phyloP scores from a whole-genome alignment of 805 yeast species.

The Maudiozyma serrabonitensis region DNA sequence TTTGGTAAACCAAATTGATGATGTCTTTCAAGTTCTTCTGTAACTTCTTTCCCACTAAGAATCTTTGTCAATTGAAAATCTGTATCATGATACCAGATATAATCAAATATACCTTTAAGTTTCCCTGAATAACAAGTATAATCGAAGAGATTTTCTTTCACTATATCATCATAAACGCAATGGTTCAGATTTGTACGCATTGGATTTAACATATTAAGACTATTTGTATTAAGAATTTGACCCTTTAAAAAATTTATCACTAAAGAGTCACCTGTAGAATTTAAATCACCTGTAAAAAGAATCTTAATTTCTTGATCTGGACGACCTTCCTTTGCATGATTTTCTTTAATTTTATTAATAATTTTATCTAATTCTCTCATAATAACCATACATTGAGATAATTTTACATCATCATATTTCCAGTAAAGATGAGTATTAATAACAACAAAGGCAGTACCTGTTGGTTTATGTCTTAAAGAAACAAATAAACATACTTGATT shows the following conservation, averaged over 20 bases:
- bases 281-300: constrained; percentile 48
- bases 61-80: constrained; percentile 35
- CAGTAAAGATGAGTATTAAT: constrained; percentile 57
- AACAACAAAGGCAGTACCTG: constrained; percentile 35
- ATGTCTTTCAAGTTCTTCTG: constrained; percentile 15
- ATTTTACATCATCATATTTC: constrained; percentile 47
- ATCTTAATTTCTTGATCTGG: constrained; percentile 25
- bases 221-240: constrained; percentile 21
- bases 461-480: constrained; percentile 36
- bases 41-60: constrained; percentile 38
- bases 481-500: constrained; percentile 52
- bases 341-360: constrained; percentile 16
- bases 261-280: constrained; percentile 41
- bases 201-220: constrained; percentile 24
- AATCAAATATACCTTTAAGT: constrained; percentile 46
- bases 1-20: constrained; percentile 43
- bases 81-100: constrained; percentile 42
- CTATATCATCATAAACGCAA: constrained; percentile 25
- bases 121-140: constrained; percentile 42
- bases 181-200: constrained; percentile 27
- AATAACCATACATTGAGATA: constrained; percentile 42
- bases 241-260: constrained; percentile 38
- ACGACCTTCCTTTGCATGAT: constrained; percentile 1
- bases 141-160: constrained; percentile 23
- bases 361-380: constrained; percentile 27